Evolutionary conservation across 352 stramenopile species (phyloP).

Genomic region (Globisporangium barbulae): DNA sequence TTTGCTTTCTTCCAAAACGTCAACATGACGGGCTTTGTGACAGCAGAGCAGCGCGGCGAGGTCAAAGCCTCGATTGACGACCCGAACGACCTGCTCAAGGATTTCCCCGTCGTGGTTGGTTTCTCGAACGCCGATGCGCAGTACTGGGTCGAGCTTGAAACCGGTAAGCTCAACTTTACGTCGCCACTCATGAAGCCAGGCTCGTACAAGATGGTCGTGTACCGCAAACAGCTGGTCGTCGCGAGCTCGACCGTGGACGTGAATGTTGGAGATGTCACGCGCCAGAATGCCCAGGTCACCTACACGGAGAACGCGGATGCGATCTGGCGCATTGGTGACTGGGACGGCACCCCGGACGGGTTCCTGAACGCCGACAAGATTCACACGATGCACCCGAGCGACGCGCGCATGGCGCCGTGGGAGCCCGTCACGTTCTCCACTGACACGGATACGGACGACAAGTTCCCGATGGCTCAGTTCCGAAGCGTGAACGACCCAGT

Average conservation of each 20-base stretch:
- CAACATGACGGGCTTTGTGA: conserved; percentile 33
- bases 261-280: conserved; percentile 12
- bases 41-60: conserved; percentile 26
- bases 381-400: conserved; percentile 45
- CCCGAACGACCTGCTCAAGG: conserved; percentile 22
- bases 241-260: conserved; percentile 29
- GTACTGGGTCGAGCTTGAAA: conserved; percentile 33
- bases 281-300: conserved; percentile 23
- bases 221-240: conserved; percentile 52
- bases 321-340: conserved; percentile 48
- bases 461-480: conserved; percentile 47
- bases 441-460: conserved; percentile 17
- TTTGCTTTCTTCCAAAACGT: conserved; percentile 47
- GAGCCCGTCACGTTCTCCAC: conserved; percentile 23
- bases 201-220: conserved; percentile 50
- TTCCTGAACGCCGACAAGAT: conserved; percentile 60
- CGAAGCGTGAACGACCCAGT: conserved; percentile 41
- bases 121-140: conserved; percentile 39
- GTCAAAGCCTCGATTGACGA: conserved; percentile 37
- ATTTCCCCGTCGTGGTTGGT: conserved; percentile 25
- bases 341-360: conserved; percentile 45
- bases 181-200: conserved; percentile 45
- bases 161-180: conserved; percentile 23
- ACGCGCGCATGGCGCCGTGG: conserved; percentile 36
- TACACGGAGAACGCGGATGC: conserved; percentile 21